Base-by-base conservation (phyloP, 1,139 yeast species). In the Hemisphaericaspora xylanilytica region DNA sequence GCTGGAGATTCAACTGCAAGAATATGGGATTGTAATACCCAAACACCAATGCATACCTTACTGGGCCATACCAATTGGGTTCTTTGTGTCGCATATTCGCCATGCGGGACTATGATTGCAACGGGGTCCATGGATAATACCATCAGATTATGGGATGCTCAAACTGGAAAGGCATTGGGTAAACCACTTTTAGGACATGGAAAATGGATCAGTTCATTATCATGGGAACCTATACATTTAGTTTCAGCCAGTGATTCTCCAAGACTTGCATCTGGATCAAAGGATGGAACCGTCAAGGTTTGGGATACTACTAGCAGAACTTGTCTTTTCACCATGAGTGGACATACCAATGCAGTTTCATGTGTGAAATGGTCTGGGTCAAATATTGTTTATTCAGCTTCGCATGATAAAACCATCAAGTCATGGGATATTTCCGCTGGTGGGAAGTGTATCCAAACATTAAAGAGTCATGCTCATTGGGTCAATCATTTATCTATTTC, bases 1-100 rank as follows among this genome's bases (percentile, higher is more conserved):
- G 89, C 97, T 7, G 99, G 99, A 33, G 99, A 92, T 59, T 80
- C 85, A 32, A 90, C 97, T n/a, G 97, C 97, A 3, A 73, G 97
- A 56, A 79, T 92, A 38, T 92, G 99, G 99, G 97, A 90, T 62
- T 86, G 96, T 61, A 85, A 88, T 55, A 90, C 97, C 0, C 95
- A 87, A 53, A 92, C 98, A 0, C 96, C 97, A 4, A 67, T 81
- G 55, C 75, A 79, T 44, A 87, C 95, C 0, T 68, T 94, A 39
- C 57, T 70, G 12, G 98, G 98, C 0, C 99, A 92, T 56, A 68
- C 80, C 13, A 89, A 89, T 64, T 94, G 97, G 96, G 97, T 92
- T 7, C 67, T 92, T 35, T 85, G 95, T 56, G 96, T 85, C n/a
- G 71, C 87, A 4, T 92, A 95, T 81, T 85, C 95, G 14, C 97